Percentiles rank a stretch among this genome's conserved stretches.
phyloP scores from a whole-genome alignment of 768 basidiomycete genomes.

The Rickenella mellea region DNA sequence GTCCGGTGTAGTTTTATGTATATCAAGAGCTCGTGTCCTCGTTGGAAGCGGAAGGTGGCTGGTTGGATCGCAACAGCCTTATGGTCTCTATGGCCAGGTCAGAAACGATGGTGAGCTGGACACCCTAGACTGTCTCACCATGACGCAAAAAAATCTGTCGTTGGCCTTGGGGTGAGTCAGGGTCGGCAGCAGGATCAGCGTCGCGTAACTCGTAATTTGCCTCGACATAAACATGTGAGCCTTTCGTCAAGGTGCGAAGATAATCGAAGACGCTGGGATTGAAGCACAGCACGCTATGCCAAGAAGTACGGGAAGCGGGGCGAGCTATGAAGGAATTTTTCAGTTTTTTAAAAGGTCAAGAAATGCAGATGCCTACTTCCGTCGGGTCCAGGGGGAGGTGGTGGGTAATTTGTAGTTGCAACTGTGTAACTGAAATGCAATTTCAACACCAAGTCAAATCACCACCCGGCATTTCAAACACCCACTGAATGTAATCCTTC shows the following conservation, averaged over 20 bases:
- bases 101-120: background rate
- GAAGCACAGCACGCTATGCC: slow-evolving; percentile 75
- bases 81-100: no score
- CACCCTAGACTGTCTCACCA: slow-evolving; percentile 46
- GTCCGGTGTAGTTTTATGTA: no score
- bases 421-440: slow-evolving; percentile 57
- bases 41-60: background rate
- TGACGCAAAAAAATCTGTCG: slow-evolving; percentile 79
- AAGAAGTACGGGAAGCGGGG: slow-evolving; percentile 45
- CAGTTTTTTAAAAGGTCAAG: background rate
- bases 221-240: slow-evolving; percentile 73
- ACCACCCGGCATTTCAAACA: slow-evolving; percentile 5
- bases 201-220: slow-evolving; percentile 70
- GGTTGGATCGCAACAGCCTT: slow-evolving; percentile 1
- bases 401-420: slow-evolving; percentile 57
- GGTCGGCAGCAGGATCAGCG: slow-evolving; percentile 55
- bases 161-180: slow-evolving; percentile 59
- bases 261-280: slow-evolving; percentile 48
- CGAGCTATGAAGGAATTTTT: slow-evolving; percentile 34
- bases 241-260: slow-evolving; percentile 57
- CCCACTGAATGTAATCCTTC: slow-evolving; percentile 71
- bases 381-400: slow-evolving; percentile 47
- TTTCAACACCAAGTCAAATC: background rate
- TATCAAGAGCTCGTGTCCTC: no score
- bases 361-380: slow-evolving; percentile 37